Evolutionary conservation across 2,329 filamentous ascomycete genomes (phyloP).

Genomic region (Curvularia hawaiiensis): DNA sequence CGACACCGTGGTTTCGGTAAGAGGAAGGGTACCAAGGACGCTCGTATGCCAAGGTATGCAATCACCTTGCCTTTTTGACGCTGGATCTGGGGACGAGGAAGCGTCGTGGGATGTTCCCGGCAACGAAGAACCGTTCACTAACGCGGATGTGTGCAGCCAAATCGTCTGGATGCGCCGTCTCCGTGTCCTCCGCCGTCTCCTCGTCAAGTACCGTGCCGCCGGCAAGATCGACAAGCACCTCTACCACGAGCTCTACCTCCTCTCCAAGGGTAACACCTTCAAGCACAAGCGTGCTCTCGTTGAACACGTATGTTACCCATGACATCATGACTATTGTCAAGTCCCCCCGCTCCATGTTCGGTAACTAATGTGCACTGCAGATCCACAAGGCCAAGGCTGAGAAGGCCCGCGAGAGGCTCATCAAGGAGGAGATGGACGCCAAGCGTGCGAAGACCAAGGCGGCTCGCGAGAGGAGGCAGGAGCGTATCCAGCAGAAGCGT

Average conservation of each 20-base stretch:
- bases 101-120: slow-evolving; percentile 12
- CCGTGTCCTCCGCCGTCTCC: slow-evolving; percentile 96
- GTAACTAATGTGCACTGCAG: slow-evolving; percentile 58
- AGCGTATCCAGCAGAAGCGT: slow-evolving; percentile 91
- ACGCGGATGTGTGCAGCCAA: slow-evolving; percentile 66
- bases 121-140: slow-evolving; percentile 33
- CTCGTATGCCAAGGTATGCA: slow-evolving; percentile 95
- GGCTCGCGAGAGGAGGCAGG: slow-evolving; percentile 96
- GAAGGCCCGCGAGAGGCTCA: slow-evolving; percentile 91
- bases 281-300: slow-evolving; percentile 99
- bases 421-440: slow-evolving; percentile 99
- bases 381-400: slow-evolving; percentile 99
- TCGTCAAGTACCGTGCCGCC: slow-evolving; percentile 99
- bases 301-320: slow-evolving; percentile 86
- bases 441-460: slow-evolving; percentile 99
- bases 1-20: slow-evolving; percentile 99
- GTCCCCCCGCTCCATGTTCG: slow-evolving; percentile 17
- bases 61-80: slow-evolving; percentile 24
- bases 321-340: slow-evolving; percentile 45
- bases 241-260: slow-evolving; percentile 99
- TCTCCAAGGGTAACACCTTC: slow-evolving; percentile 99
- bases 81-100: slow-evolving; percentile 7
- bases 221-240: slow-evolving; percentile 99
- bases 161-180: slow-evolving; percentile 99
- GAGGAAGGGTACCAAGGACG: slow-evolving; percentile 99